A percentile compares a stretch with the other conserved stretches of the same genome.
Evolutionary conservation across 768 basidiomycete genomes (phyloP).

Genomic region (Paxillus involutus): DNA sequence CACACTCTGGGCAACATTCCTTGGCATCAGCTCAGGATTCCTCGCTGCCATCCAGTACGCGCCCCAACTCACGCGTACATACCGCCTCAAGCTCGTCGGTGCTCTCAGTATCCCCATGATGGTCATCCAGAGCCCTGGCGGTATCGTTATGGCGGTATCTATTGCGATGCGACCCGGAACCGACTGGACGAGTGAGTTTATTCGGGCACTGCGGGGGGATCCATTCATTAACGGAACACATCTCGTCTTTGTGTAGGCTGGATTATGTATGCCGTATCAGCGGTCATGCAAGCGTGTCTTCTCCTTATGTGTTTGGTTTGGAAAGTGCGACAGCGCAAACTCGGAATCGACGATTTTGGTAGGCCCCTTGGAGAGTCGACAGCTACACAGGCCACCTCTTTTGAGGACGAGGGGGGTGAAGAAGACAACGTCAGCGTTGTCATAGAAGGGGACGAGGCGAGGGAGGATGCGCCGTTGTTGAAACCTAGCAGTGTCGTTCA

Average conservation of each 20-base stretch:
- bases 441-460: constrained; percentile 17
- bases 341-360: constrained; percentile 91
- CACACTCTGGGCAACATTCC: constrained; percentile 76
- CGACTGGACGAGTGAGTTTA: constrained; percentile 74
- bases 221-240: neutral
- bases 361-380: constrained; percentile 38
- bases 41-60: constrained; percentile 85
- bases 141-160: constrained; percentile 80
- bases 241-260: constrained; percentile 50
- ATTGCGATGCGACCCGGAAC: constrained; percentile 79
- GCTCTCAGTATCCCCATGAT: constrained; percentile 95
- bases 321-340: constrained; percentile 72
- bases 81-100: constrained; percentile 76
- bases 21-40: constrained; percentile 78
- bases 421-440: constrained; percentile 15
- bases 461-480: constrained; percentile 24
- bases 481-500: constrained; percentile 20
- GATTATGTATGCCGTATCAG: constrained; percentile 79
- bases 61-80: constrained; percentile 85
- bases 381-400: neutral
- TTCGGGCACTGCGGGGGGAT: neutral
- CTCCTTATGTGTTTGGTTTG: constrained; percentile 85
- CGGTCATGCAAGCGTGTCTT: constrained; percentile 79
- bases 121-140: constrained; percentile 91
- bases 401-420: constrained; percentile 1